A percentile compares a stretch with the other conserved stretches of the same genome.
These are phyloP conservation scores for Scheffersomyces lignicola DNA, from an alignment of 1,139 yeast genomes.

Conservation along the genomic window DNA sequence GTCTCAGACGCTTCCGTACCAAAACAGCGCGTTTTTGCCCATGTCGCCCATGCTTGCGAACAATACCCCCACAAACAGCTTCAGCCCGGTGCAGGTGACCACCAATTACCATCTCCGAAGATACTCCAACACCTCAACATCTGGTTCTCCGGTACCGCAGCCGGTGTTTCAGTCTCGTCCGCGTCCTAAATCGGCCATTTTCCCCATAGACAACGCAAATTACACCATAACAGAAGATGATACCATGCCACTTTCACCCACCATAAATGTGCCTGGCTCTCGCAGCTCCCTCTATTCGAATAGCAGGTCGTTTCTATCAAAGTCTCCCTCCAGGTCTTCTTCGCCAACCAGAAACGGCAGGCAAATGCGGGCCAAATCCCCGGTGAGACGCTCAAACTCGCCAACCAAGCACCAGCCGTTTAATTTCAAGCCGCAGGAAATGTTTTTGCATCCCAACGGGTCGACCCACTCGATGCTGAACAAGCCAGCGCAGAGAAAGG, in stretches of 20 bases:
- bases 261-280: slow-evolving; percentile 23
- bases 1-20: slow-evolving; percentile 7
- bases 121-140: slow-evolving; percentile 23
- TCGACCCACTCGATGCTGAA: slow-evolving; percentile 29
- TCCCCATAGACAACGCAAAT: slow-evolving; percentile 27
- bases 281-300: slow-evolving; percentile 15
- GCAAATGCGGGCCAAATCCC: slow-evolving; percentile 33
- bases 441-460: slow-evolving; percentile 28
- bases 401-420: slow-evolving; percentile 42
- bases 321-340: slow-evolving; percentile 32
- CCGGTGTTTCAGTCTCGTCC: slow-evolving; percentile 21
- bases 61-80: slow-evolving; percentile 2
- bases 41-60: slow-evolving; percentile 5
- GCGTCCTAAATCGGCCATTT: slow-evolving; percentile 41
- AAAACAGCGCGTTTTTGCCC: slow-evolving; percentile 5
- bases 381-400: slow-evolving; percentile 21
- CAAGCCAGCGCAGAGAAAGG: slow-evolving; percentile 78
- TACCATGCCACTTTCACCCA: slow-evolving; percentile 19
- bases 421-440: slow-evolving; percentile 47
- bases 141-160: slow-evolving; percentile 24
- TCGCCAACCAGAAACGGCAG: slow-evolving; percentile 32
- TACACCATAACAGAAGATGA: slow-evolving; percentile 34
- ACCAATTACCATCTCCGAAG: slow-evolving; percentile 15
- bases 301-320: slow-evolving; percentile 12
- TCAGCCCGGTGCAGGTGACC: slow-evolving; percentile 1